Evolutionary conservation across 768 basidiomycete genomes (phyloP).

Genomic region (Mycena latifolia): DNA sequence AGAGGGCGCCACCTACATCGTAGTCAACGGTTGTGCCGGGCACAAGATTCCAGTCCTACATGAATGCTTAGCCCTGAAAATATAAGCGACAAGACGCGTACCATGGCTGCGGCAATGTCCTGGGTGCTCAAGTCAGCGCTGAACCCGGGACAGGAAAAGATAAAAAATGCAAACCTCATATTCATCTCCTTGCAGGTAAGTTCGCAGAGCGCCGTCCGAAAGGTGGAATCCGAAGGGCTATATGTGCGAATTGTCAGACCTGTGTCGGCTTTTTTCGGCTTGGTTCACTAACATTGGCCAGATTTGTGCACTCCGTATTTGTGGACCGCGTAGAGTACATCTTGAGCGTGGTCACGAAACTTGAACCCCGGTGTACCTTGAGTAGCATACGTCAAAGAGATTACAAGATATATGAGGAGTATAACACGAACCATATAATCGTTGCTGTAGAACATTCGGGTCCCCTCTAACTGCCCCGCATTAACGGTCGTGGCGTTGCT

Average conservation of each 20-base stretch:
- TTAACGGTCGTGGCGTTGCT: constrained; percentile 59
- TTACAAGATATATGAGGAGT: no score
- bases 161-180: constrained; percentile 57
- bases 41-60: constrained; percentile 85
- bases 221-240: constrained; percentile 78
- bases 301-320: constrained; percentile 77
- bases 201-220: constrained; percentile 73
- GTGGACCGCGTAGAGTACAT: constrained; percentile 71
- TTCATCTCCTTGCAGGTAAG: constrained; percentile 73
- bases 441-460: constrained; percentile 73
- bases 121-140: not conserved
- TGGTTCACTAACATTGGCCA: constrained; percentile 63
- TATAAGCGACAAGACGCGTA: not conserved
- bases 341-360: constrained; percentile 71
- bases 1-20: constrained; percentile 38
- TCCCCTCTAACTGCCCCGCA: constrained; percentile 65
- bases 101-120: constrained; percentile 60
- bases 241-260: constrained; percentile 45
- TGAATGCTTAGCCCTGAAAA: constrained; percentile 22
- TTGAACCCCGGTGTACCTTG: constrained; percentile 72
- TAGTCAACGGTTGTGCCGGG: constrained; percentile 81
- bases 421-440: constrained; percentile 86
- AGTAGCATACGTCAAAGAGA: no score
- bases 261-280: not conserved
- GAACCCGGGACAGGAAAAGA: no score